These are phyloP conservation scores for Alopecurus myosuroides DNA, from an alignment of 176 grass and related monocot species.

Conservation along the genomic window DNA sequence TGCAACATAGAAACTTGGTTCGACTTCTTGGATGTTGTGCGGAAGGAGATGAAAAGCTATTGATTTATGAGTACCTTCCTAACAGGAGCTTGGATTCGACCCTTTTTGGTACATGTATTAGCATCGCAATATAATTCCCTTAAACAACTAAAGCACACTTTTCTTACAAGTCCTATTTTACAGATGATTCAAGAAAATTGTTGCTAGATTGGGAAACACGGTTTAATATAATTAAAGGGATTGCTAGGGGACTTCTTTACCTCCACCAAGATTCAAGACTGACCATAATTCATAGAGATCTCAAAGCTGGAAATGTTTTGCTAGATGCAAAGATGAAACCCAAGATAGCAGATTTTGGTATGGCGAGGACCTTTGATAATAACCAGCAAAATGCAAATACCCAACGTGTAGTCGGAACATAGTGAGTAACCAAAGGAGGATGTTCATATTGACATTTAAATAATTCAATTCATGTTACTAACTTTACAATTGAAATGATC, in stretches of 20 bases:
- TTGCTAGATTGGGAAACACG: not conserved
- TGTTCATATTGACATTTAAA: not conserved
- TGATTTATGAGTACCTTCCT: too few relatives aligned
- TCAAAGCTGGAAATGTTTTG: not conserved
- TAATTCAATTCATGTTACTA: not conserved
- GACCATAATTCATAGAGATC: not conserved
- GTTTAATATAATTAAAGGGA: not conserved
- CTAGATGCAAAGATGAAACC: not conserved
- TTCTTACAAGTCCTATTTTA: not conserved
- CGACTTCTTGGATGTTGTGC: too few relatives aligned
- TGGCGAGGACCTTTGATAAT: not conserved
- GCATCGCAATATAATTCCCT: too few relatives aligned
- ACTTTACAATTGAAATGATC: not conserved
- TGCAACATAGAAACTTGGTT: too few relatives aligned
- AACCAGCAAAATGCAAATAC: not conserved
- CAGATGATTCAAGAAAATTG: not conserved
- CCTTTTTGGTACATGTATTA: not conserved
- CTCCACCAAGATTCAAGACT: not conserved
- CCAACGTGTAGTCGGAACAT: not conserved
- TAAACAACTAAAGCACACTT: too few relatives aligned
- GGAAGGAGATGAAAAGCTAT: too few relatives aligned
- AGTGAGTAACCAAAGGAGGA: not conserved
- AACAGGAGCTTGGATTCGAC: too few relatives aligned
- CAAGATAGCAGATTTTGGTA: not conserved
- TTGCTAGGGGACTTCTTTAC: not conserved